Base-by-base conservation (phyloP, 768 basidiomycete genomes). In the Austroboletus eburneus region DNA sequence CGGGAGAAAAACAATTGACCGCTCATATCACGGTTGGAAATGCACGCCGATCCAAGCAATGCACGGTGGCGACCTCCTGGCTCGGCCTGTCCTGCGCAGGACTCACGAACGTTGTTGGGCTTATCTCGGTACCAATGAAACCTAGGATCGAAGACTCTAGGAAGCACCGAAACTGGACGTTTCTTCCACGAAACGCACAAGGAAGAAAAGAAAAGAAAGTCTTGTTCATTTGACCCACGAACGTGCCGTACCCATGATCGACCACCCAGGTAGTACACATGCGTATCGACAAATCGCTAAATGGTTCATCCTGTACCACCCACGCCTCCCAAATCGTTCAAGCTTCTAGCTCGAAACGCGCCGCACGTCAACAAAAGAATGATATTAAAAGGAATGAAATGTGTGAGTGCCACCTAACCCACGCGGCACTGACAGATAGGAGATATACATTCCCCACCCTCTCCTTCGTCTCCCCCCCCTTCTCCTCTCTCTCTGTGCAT, bases 361-460 rank as follows among this genome's bases (percentile, higher is more conserved):
- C 7, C 30, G 12, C 33, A 48, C 22, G 37, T 55, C 49, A 36
- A 49, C 51, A 54, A 59, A 59, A 29, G 58, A 59, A 49, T 59
- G 57, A 58, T 58, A 61, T 58, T 59, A 50, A 61, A 61, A 61
- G 20, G 59, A 58, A 58, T 50, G 57, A 54, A 34, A n/a, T n/a
- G 41, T 57, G 58, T 16, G 46, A 57, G 46, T 51, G 49, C 49
- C 27, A 38, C 35, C 33, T 10, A 49, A 36, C 30, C 46, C 23
- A 34, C 38, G 23, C 20, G 16, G 51, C 36, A 35, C 12, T 32
- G 30, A 13, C 38, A 42, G 16, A 45, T 34, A 37, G 42, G 54
- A 44, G 25, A 53, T 53, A 49, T 45, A 53, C 17, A 29, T 38
- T 41, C 35, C 38, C 52, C n/a, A 7, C 30, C 30, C 30, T 32